These are phyloP conservation scores for Gracilaria gracilis DNA, from an alignment of 23 red algal species.

Conservation along the genomic window DNA sequence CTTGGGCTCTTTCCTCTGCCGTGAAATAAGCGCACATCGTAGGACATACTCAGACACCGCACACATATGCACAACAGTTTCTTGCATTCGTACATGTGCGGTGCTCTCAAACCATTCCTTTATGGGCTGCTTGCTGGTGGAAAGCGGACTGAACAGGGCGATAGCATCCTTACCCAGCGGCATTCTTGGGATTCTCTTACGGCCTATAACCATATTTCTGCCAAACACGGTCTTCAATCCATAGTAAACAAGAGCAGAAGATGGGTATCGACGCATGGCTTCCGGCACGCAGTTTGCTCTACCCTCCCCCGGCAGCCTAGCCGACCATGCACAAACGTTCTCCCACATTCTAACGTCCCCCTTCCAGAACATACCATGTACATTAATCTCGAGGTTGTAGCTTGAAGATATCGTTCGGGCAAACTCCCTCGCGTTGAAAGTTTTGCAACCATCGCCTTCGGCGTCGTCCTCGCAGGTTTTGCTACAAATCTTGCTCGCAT, in stretches of 20 bases:
- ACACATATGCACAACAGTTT: conserved; percentile 25
- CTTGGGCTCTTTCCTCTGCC: too few species aligned
- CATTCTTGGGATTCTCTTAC: too few species aligned
- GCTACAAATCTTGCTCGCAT: too few species aligned
- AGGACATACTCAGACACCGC: conserved; percentile 4
- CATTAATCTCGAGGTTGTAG: too few species aligned
- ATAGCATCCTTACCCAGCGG: too few species aligned
- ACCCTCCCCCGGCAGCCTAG: not conserved
- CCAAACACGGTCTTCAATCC: not conserved
- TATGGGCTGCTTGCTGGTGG: not conserved
- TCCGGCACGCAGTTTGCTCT: not conserved
- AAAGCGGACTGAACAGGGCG: too few species aligned
- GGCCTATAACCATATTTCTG: not conserved
- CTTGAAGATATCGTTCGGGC: too few species aligned
- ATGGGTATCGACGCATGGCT: conserved; percentile 6
- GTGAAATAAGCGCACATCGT: not conserved
- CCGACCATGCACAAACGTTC: not conserved
- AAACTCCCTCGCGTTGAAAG: too few species aligned
- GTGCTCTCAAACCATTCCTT: conserved; percentile 1
- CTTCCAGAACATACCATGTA: not conserved
- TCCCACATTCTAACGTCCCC: not conserved
- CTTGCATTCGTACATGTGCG: not conserved
- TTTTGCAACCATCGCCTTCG: too few species aligned
- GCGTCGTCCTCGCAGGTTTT: too few species aligned
- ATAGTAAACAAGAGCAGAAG: conserved; percentile 5